These are phyloP conservation scores for Auxenochlorella pyrenoidosa DNA, from an alignment of 139 green algal species.

Conservation along the genomic window DNA sequence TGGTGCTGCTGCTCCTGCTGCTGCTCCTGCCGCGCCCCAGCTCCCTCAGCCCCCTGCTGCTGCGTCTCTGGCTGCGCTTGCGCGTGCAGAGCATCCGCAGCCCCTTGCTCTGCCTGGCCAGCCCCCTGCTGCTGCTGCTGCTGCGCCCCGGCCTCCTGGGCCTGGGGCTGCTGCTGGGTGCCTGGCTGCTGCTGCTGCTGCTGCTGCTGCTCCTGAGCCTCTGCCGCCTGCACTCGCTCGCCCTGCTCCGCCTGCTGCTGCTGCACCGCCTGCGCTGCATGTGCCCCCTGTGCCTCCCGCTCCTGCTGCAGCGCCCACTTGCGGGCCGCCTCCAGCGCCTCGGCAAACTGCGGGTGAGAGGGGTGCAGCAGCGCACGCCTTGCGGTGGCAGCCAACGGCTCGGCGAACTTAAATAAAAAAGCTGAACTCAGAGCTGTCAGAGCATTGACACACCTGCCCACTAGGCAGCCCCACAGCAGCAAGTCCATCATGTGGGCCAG, in stretches of 20 bases:
- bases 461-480: no score
- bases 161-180: neutral
- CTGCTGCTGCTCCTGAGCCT: neutral
- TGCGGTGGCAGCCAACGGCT: no score
- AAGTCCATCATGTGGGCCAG: no score
- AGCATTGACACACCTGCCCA: no score
- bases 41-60: neutral
- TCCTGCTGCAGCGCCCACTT: constrained; percentile 27
- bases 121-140: neutral
- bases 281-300: constrained; percentile 3
- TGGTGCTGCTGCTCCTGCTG: constrained; percentile 8
- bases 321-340: constrained; percentile 5
- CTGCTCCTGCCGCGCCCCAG: neutral
- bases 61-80: neutral
- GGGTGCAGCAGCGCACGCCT: no score
- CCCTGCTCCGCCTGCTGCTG: constrained; percentile 5
- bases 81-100: neutral
- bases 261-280: neutral
- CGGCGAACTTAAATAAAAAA: no score
- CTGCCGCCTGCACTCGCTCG: neutral
- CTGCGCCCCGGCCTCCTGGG: neutral
- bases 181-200: neutral
- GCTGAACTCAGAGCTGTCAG: no score
- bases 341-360: neutral
- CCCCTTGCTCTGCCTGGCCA: neutral